Percentiles rank a stretch among this genome's conserved stretches.
phyloP scores from a whole-genome alignment of 345 rosid genomes.

The Durio zibethinus region DNA sequence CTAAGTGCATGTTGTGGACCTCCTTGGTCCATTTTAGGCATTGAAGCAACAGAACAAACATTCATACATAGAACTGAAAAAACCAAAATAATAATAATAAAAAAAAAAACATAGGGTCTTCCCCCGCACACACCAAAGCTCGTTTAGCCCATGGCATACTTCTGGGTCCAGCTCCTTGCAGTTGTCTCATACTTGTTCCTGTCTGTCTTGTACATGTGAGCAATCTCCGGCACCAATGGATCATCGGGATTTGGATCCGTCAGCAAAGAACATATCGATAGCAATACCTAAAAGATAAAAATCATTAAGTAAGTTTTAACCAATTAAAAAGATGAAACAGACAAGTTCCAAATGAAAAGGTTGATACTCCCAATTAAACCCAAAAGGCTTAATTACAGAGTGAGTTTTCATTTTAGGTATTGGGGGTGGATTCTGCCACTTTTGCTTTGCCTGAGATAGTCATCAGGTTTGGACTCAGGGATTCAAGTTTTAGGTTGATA shows the following conservation, averaged over 20 bases:
- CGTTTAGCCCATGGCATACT: constrained; percentile 90
- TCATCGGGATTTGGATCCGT: constrained; percentile 97
- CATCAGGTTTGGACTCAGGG: not conserved
- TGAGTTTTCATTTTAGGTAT: constrained; percentile 42
- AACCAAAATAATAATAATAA: not conserved
- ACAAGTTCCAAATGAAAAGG: not conserved
- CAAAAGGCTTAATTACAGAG: not conserved
- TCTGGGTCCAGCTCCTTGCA: constrained; percentile 99
- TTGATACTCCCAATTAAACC: not conserved
- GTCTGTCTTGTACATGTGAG: constrained; percentile 97
- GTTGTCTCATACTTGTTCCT: constrained; percentile 86
- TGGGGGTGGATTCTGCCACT: constrained; percentile 63
- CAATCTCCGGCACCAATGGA: constrained; percentile 95
- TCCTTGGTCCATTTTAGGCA: constrained; percentile 30
- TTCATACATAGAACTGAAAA: constrained; percentile 31
- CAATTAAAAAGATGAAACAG: constrained; percentile 30
- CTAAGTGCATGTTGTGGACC: constrained; percentile 18
- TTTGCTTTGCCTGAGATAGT: not conserved
- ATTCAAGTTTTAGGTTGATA: not conserved
- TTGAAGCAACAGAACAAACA: constrained; percentile 24
- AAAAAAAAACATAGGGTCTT: constrained; percentile 10
- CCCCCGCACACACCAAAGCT: constrained; percentile 19
- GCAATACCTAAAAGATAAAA: constrained; percentile 52
- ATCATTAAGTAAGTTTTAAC: not conserved
- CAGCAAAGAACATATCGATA: constrained; percentile 90